Evolutionary conservation across 2,329 filamentous ascomycete genomes (phyloP), one percentile per base, ranked within the genome.

Genomic region (Aspergillus felis): DNA sequence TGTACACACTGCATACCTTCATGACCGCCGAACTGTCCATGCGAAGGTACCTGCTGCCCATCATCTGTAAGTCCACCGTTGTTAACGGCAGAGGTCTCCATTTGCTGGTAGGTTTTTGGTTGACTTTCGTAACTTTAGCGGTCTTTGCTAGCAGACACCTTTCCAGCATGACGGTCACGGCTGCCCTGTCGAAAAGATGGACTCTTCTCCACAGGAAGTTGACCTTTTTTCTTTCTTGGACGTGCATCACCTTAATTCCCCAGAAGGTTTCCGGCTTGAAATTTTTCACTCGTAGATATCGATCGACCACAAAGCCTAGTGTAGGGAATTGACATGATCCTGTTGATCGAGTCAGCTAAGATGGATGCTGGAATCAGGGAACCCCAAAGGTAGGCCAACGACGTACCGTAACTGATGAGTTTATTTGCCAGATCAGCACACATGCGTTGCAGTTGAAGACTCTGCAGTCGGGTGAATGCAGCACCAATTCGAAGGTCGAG

Each of bases 311-410:
- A 64, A 99, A 99, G 0, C 94, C 94, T 4, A 99, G 81, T 0
- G 94, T 97, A 1, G 94, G 94, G 68, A 99, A 99, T 72, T 99
- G 94, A 64, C 94, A 99, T 3, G 92, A 96, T 14, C 84, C 90
- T 90, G 57, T 38, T 41, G 47, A 49, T 49, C 7, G 9, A 29
- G 14, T 54, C 38, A 44, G 24, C 3, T 55, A 42, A 28, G 14
- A 28, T 5, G 1, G 1, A 25, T 25, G 7, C 14, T 25, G 10
- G 10, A 10, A 14, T 12, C 7, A 49, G 46, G 10, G 27, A 50
- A 27, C 24, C 29, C 7, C 24, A 27, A 20, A 32, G 2, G 20
- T 24, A 4, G 25, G 2, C 14, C 22, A 28, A 4, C 17, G 24
- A 60, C 77, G 62, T 78, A 89, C 91, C 92, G 69, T 97, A 96